These are phyloP conservation scores for Monilinia laxa DNA, from an alignment of 2,329 filamentous ascomycete genomes.

Conservation along the genomic window DNA sequence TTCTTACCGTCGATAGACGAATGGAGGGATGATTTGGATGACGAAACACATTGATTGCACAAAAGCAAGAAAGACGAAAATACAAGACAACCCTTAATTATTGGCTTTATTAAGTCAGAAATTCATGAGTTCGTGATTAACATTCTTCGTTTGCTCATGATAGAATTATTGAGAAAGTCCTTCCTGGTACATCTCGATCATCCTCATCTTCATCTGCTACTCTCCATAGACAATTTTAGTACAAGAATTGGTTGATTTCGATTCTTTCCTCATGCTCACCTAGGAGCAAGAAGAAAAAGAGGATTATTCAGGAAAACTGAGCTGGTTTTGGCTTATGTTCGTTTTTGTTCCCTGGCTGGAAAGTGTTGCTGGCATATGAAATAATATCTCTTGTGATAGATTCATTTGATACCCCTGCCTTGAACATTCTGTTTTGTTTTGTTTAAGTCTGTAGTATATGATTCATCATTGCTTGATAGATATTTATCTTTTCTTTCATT, in stretches of 20 bases:
- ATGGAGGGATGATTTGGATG: background rate
- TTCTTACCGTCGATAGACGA: background rate
- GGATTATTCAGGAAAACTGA: background rate
- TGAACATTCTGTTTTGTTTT: background rate
- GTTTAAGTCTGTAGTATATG: background rate
- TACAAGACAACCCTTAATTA: constrained; percentile 13
- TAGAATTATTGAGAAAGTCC: constrained; percentile 18
- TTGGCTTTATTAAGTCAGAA: background rate
- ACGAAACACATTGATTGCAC: constrained; percentile 3
- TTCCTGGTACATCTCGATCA: constrained; percentile 1
- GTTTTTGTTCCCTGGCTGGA: background rate
- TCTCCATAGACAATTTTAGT: constrained; percentile 2
- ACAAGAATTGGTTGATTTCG: constrained; percentile 7
- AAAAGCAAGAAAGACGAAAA: constrained; percentile 19
- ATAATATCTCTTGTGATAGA: background rate
- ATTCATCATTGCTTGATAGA: background rate
- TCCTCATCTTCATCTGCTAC: constrained; percentile 6
- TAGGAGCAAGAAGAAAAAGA: background rate
- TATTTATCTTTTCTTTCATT: too few species aligned
- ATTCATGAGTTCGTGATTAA: background rate
- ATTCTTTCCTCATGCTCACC: constrained; percentile 13
- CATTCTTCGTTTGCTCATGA: background rate
- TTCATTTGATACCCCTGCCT: constrained; percentile 9
- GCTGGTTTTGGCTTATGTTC: background rate
- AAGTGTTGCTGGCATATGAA: background rate